Conservation (phyloP, 805 yeast genomes). For the Ogataea methanolica region DNA sequence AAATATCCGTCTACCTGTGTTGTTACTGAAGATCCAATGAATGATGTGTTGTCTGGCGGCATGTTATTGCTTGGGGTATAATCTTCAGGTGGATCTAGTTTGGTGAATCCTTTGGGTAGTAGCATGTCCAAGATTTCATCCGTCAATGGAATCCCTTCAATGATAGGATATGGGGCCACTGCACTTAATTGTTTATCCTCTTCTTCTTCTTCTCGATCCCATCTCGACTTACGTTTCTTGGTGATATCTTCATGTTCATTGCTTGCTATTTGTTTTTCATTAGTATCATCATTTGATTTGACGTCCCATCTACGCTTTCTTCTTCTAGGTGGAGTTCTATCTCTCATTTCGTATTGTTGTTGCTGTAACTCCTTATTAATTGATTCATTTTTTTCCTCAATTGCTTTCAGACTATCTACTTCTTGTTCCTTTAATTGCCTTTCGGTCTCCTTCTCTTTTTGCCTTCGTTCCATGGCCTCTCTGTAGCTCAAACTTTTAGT, state of each 20-base stretch:
- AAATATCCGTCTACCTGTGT: conserved; percentile 35
- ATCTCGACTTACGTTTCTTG: conserved; percentile 16
- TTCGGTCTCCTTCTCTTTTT: conserved; percentile 35
- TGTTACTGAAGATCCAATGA: conserved; percentile 28
- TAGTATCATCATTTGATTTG: conserved; percentile 30
- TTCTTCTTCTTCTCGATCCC: conserved; percentile 23
- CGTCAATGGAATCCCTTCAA: conserved; percentile 36
- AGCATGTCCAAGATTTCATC: conserved; percentile 43
- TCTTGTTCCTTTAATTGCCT: conserved; percentile 28
- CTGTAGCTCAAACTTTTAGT: conserved; percentile 31
- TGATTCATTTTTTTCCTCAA: no score
- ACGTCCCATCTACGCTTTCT: conserved; percentile 44
- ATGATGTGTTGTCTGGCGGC: conserved; percentile 23
- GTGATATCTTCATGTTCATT: background rate
- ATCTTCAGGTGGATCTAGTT: conserved; percentile 40
- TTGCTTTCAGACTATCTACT: background rate
- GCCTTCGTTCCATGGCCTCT: conserved; percentile 38
- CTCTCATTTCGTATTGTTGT: conserved; percentile 4
- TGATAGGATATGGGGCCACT: conserved; percentile 16
- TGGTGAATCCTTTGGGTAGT: conserved; percentile 48
- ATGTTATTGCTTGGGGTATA: conserved; percentile 32
- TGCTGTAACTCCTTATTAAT: no score
- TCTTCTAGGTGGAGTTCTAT: conserved; percentile 18
- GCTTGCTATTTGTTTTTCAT: conserved; percentile 8
- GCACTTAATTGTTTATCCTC: conserved; percentile 12